Evolutionary conservation across 2,329 filamentous ascomycete genomes (phyloP).

Genomic region (Fusarium aywerte): DNA sequence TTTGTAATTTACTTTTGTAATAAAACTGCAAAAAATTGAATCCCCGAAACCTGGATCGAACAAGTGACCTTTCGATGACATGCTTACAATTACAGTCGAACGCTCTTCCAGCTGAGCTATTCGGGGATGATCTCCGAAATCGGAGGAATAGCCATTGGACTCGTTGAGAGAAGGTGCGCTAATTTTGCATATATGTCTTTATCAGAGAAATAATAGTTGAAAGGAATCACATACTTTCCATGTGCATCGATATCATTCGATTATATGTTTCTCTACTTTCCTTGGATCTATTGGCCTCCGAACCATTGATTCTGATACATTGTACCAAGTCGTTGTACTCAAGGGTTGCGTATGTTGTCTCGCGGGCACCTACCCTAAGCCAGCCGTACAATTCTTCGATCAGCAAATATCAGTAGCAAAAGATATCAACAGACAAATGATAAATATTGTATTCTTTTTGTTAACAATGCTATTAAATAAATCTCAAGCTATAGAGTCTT

Average conservation of each 20-base stretch:
- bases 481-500: too few relatives aligned
- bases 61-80: conserved; percentile 43
- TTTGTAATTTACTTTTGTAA: too few relatives aligned
- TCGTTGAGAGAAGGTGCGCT: background rate
- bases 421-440: background rate
- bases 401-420: background rate
- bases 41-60: conserved; percentile 46
- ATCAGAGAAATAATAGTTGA: fast-evolving
- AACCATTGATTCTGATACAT: too few relatives aligned
- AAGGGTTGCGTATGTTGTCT: too few relatives aligned
- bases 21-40: conserved; percentile 19
- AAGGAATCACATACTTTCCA: too few relatives aligned
- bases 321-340: too few relatives aligned
- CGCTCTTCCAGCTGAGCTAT: conserved; percentile 47
- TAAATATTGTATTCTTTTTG: too few relatives aligned
- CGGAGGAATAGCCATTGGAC: conserved; percentile 2
- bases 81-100: conserved; percentile 39
- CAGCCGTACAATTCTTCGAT: background rate
- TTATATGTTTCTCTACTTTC: too few relatives aligned
- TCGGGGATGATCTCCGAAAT: conserved; percentile 29
- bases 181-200: background rate
- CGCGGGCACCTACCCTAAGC: background rate
- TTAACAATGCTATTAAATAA: too few relatives aligned
- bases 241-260: too few relatives aligned
- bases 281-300: too few relatives aligned